Evolutionary conservation across 495 filamentous ascomycete genomes (phyloP).

Genomic region (Aspergillus sparsus): DNA sequence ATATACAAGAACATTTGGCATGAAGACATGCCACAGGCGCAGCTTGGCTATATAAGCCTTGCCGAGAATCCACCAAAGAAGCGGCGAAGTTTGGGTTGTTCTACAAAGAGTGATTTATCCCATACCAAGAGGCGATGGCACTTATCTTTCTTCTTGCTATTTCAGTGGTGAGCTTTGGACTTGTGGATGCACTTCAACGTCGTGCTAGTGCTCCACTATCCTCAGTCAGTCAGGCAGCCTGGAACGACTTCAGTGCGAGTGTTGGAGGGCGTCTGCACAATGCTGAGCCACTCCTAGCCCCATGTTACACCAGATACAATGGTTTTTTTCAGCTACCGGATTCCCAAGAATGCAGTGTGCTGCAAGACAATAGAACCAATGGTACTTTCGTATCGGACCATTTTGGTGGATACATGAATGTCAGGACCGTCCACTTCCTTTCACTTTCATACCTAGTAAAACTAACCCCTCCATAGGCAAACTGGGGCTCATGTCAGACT

Average conservation of each 20-base stretch:
- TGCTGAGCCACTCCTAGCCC: constrained; percentile 17
- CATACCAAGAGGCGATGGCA: background rate
- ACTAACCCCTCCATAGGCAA: constrained; percentile 3
- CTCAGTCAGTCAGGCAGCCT: background rate
- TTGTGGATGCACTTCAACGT: background rate
- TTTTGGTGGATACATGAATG: constrained; percentile 14
- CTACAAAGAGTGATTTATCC: background rate
- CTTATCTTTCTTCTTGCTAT: background rate
- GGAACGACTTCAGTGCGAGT: constrained; percentile 20
- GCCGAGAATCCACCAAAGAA: background rate
- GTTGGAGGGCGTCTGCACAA: constrained; percentile 18
- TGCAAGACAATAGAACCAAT: constrained; percentile 4
- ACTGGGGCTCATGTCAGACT: constrained; percentile 23
- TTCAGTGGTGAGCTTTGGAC: background rate
- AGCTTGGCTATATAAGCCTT: constrained; percentile 4
- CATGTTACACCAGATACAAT: constrained; percentile 17
- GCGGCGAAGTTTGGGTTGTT: background rate
- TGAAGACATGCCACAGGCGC: background rate
- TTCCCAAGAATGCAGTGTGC: background rate
- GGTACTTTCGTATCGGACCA: constrained; percentile 7
- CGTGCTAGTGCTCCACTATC: background rate
- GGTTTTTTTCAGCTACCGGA: constrained; percentile 1
- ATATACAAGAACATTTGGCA: background rate
- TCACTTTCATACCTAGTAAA: background rate
- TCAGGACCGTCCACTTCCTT: background rate